Conservation (phyloP, 202 grass and related monocot species). For the Schoenoplectus triqueter region DNA sequence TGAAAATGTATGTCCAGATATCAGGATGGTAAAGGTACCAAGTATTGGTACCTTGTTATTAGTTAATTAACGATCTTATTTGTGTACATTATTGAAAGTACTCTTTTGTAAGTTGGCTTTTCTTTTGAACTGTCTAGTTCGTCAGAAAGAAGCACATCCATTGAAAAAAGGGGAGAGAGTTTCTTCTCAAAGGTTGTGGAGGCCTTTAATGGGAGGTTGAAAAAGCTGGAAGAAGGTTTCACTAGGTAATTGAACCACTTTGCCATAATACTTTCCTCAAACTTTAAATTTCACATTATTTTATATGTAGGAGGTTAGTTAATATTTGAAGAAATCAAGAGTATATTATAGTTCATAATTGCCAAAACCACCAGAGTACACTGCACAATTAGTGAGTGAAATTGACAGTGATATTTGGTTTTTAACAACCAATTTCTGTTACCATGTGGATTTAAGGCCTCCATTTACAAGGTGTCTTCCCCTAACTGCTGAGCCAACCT, state of each 20-base stretch:
- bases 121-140: constrained; percentile 49
- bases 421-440: neutral
- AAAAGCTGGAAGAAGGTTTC: constrained; percentile 77
- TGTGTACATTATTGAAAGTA: constrained; percentile 2
- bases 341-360: neutral
- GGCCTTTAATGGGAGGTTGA: constrained; percentile 79
- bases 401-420: neutral
- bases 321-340: constrained; percentile 21
- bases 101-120: neutral
- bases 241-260: constrained; percentile 53
- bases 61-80: constrained; percentile 15
- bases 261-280: constrained; percentile 7
- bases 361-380: neutral
- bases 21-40: constrained; percentile 6
- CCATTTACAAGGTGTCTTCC: no score
- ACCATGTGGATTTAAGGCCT: no score
- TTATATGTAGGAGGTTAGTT: neutral
- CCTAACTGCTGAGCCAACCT: neutral
- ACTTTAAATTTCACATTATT: neutral
- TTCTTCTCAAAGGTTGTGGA: constrained; percentile 68
- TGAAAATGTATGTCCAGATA: neutral
- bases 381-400: neutral
- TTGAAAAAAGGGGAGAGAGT: constrained; percentile 56
- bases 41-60: constrained; percentile 13
- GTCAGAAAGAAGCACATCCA: constrained; percentile 51